A percentile compares a stretch with the other conserved stretches of the same genome.
Evolutionary conservation across 2,329 filamentous ascomycete species (phyloP).

Genomic region (Colletotrichum filicis): DNA sequence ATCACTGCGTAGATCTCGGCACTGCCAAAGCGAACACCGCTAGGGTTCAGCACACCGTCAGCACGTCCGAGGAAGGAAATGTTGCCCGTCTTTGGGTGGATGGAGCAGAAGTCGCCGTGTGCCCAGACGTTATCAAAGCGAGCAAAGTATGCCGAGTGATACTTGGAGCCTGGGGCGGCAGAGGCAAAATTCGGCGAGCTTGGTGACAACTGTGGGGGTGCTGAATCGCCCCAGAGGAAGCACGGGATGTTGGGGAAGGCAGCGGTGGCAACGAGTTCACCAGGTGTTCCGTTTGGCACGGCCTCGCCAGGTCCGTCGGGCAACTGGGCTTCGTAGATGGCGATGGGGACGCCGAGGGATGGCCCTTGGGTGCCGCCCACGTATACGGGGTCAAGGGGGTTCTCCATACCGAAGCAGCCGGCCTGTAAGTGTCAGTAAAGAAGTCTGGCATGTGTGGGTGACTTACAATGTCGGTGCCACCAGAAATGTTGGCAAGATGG

Average conservation of each 20-base stretch:
- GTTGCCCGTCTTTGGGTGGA: conserved; percentile 75
- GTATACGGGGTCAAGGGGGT: conserved; percentile 75
- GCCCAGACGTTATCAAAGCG: conserved; percentile 79
- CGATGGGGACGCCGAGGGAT: conserved; percentile 60
- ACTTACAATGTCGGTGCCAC: conserved; percentile 79
- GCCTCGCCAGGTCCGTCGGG: conserved; percentile 55
- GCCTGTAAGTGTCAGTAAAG: conserved; percentile 49
- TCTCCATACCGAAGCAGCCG: conserved; percentile 71
- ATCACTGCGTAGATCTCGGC: conserved; percentile 84
- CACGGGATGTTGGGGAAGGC: conserved; percentile 83
- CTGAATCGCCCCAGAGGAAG: conserved; percentile 69
- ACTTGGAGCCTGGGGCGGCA: conserved; percentile 64
- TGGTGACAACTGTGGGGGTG: conserved; percentile 4
- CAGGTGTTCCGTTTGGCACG: conserved; percentile 70
- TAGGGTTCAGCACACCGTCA: conserved; percentile 84
- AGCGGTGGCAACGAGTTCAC: conserved; percentile 77
- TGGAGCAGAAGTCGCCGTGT: conserved; percentile 82
- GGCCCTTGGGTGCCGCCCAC: conserved; percentile 64
- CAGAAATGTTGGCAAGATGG: conserved; percentile 79
- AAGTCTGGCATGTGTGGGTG: neutral
- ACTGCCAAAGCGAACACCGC: conserved; percentile 81
- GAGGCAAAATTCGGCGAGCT: conserved; percentile 39
- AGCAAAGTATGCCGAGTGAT: conserved; percentile 69
- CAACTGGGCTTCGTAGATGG: conserved; percentile 72
- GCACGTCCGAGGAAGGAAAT: conserved; percentile 76